These are phyloP conservation scores for Corchorus capsularis DNA, from an alignment of 345 rosid genomes.

Conservation along the genomic window DNA sequence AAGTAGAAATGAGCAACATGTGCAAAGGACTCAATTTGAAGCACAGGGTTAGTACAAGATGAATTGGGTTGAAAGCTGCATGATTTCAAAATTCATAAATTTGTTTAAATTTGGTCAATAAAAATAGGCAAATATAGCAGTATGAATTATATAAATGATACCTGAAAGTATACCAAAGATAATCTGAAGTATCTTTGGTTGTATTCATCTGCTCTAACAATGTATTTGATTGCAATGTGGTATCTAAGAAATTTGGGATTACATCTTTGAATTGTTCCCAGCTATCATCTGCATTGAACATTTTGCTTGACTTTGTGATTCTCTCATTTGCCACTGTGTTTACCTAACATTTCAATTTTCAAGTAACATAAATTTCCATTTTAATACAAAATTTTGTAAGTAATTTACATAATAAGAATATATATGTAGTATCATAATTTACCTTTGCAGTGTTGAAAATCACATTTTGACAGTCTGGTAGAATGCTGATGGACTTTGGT, in stretches of 20 bases:
- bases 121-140: not conserved
- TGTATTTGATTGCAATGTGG: conserved; percentile 42
- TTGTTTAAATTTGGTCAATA: not conserved
- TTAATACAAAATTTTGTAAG: not conserved
- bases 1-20: conserved; percentile 72
- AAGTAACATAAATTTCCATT: not conserved
- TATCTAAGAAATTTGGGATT: conserved; percentile 50
- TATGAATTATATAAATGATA: conserved; percentile 17
- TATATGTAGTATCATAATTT: not conserved
- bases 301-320: conserved; percentile 33
- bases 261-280: conserved; percentile 69
- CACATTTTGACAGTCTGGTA: conserved; percentile 56
- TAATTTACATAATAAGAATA: not conserved
- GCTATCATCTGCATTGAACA: conserved; percentile 27
- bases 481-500: conserved; percentile 69
- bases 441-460: conserved; percentile 81
- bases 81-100: not conserved
- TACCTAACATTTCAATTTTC: conserved; percentile 48
- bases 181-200: conserved; percentile 79
- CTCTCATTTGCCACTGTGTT: conserved; percentile 44
- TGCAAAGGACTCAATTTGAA: conserved; percentile 59
- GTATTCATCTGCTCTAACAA: conserved; percentile 71
- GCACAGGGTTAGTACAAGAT: conserved; percentile 54
- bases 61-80: conserved; percentile 54
- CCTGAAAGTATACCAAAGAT: conserved; percentile 90